Conservation (phyloP, 441 rosid species). For the Isatis lusitanica region DNA sequence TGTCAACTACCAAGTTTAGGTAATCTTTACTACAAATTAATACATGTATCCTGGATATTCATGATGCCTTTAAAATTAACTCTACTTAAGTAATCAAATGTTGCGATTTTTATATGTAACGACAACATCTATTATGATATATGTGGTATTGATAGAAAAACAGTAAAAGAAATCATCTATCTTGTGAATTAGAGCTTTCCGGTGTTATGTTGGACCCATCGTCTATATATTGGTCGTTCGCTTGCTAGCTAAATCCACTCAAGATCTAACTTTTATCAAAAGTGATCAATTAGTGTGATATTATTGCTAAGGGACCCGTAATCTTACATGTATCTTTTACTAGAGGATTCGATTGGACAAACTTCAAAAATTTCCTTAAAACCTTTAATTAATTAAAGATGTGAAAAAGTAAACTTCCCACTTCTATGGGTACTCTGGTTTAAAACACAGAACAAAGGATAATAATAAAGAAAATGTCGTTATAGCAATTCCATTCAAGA, state of each 20-base stretch:
- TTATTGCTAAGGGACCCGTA: conserved; percentile 17
- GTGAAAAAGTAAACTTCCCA: conserved; percentile 16
- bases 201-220: conserved; percentile 14
- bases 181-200: not conserved
- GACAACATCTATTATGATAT: not conserved
- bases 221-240: not conserved
- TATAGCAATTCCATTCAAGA: conserved; percentile 9
- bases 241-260: conserved; percentile 9
- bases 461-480: conserved; percentile 10
- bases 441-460: not conserved
- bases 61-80: not conserved
- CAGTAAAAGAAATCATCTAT: not conserved
- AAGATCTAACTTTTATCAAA: conserved; percentile 3
- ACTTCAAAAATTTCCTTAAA: not conserved
- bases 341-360: conserved; percentile 2
- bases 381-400: not conserved
- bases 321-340: conserved; percentile 2
- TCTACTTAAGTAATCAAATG: not conserved
- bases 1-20: not conserved
- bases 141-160: not conserved
- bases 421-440: conserved; percentile 13
- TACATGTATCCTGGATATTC: conserved; percentile 2
- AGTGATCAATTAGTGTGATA: not conserved
- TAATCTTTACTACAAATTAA: not conserved
- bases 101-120: not conserved